Base-by-base conservation (phyloP, 1,139 yeast species). In the Tardiomyces depauwii region DNA sequence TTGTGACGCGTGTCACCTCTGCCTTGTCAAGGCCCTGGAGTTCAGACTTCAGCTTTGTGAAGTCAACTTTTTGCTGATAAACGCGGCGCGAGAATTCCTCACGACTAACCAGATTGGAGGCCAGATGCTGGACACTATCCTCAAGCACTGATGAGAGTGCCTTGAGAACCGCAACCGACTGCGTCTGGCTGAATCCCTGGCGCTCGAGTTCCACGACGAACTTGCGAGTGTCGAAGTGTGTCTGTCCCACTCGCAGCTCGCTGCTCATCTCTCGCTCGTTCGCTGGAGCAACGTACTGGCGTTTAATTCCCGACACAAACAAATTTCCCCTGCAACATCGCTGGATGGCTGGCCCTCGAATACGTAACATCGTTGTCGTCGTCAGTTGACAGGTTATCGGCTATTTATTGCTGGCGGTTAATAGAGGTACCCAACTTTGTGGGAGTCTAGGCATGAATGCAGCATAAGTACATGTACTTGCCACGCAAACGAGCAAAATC, bases 41-140 rank as follows among this genome's bases (percentile, higher is more conserved):
- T 63, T 89, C 97, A 36, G 95, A 95, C 61, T 88, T 83, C 50
- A 89, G 74, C 61, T 89, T 89, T 42, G 96, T 94, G 72, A 91
- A 91, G 63, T 89, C 96, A 30, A 91, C 97, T 58, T 91, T 86
- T 58, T 91, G 98, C 60, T 89, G 96, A 63, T 91, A 91, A 7
- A 96, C 82, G 55, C 89, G 77, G 51, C 91, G 80, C 18, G 87
- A 78, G 43, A 89, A 72, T 41, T 81, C 79, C 56, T 88, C 96
- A 55, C 86, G 82, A 38, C 88, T 78, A 16, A 89, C 94, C 47
- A 89, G 68, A 57, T 83, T 84, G 43, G 79, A 73, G 18, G 91
- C 80, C 27, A 88, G 79, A 46, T 84, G 78, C 41, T 75, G 74
- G 18, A 88, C 80, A 9, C 96, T 94, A 53, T 87, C 94, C 56